Base-by-base conservation (phyloP, 768 basidiomycete species). In the Coprinopsis cinerea region DNA sequence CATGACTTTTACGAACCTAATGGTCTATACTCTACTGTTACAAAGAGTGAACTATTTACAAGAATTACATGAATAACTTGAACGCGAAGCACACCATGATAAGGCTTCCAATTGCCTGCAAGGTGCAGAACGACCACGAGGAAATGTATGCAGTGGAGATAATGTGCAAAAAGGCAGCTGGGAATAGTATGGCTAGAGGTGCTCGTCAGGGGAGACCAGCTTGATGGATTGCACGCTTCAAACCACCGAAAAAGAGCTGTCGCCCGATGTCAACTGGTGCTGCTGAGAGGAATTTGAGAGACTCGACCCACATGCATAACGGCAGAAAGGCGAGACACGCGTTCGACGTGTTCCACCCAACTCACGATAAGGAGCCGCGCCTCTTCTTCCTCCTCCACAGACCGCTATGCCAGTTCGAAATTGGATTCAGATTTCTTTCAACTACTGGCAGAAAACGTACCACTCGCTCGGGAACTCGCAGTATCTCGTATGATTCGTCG, bases 401-500 rank as follows among this genome's bases (percentile, higher is more conserved):
- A 44, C 26, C n/a, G 9, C 17, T 39, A 25, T 18, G 24, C 32
- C 3, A 47, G 18, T 18, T 6, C 7, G 10, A 20, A 39, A 36
- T 32, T n/a, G n/a, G n/a, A n/a, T n/a, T n/a, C n/a, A n/a, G n/a
- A n/a, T n/a, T n/a, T n/a, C n/a, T n/a, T n/a, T n/a, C n/a, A n/a
- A n/a, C n/a, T n/a, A n/a, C n/a, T n/a, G n/a, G n/a, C n/a, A n/a
- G n/a, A n/a, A n/a, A n/a, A n/a, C n/a, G n/a, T n/a, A n/a, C n/a
- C 7, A 2, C 17, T n/a, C 46, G 46, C 13, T 7, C 51, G 2
- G 61, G 59, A 22, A 59, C 61, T 13, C 52, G 53, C 3, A 65
- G 42, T 3, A 44, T 17, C 10, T 59, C 42, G 2, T 44, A 43
- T 25, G 55, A 56, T 4, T 63, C 61, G 35, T 65, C 62, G 20